These are phyloP conservation scores for Mycena maculata DNA, from an alignment of 768 basidiomycete species.

Conservation along the genomic window DNA sequence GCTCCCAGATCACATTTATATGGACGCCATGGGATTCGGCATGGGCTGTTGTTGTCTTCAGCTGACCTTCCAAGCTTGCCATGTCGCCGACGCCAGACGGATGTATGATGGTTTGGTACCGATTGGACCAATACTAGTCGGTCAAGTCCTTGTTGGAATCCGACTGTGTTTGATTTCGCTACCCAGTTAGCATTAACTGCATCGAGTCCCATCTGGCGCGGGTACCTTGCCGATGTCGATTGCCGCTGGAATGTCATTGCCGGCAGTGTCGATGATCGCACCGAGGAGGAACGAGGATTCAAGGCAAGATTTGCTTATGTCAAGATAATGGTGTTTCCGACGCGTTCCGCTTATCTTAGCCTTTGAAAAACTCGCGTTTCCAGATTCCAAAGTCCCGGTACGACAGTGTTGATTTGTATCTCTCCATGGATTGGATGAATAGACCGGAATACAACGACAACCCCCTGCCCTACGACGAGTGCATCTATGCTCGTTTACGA, in stretches of 20 bases:
- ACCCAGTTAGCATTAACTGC: constrained; percentile 90
- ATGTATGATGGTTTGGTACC: constrained; percentile 98
- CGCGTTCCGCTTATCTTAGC: constrained; percentile 57
- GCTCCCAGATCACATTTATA: constrained; percentile 90
- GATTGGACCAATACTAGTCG: constrained; percentile 93
- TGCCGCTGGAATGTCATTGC: constrained; percentile 99
- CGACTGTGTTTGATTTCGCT: constrained; percentile 1
- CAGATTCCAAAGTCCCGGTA: constrained; percentile 97
- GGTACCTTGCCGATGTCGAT: constrained; percentile 95
- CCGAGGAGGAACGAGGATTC: constrained; percentile 91
- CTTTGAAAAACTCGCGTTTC: constrained; percentile 78
- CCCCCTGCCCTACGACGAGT: constrained; percentile 79
- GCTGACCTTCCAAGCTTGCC: constrained; percentile 97
- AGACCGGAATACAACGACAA: constrained; percentile 96
- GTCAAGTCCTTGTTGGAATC: constrained; percentile 36
- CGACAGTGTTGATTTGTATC: constrained; percentile 94
- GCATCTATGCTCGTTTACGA: constrained; percentile 77
- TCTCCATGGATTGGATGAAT: constrained; percentile 88
- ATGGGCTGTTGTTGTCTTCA: constrained; percentile 99
- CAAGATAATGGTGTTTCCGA: constrained; percentile 11
- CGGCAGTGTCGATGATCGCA: constrained; percentile 98
- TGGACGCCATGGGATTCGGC: constrained; percentile 99
- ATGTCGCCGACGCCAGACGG: constrained; percentile 89
- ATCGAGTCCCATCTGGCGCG: constrained; percentile 94
- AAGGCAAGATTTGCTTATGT: constrained; percentile 61